phyloP scores from a whole-genome alignment of 306 rosid species.

The Corylus americana region DNA sequence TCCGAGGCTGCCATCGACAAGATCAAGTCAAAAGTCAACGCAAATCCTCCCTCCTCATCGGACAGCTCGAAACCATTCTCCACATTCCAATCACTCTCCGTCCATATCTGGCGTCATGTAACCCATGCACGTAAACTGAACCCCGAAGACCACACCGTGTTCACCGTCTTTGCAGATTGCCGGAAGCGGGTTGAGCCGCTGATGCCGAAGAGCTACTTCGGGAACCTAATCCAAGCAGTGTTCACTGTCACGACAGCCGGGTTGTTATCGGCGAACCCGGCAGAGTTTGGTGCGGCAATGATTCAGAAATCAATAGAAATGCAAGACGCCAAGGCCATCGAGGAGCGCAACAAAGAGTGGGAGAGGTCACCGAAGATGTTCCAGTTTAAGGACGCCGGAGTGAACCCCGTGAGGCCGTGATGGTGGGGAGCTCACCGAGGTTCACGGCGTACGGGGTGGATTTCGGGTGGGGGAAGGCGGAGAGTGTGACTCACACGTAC shows the following conservation, averaged over 20 bases:
- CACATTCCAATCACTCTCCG: conserved; percentile 82
- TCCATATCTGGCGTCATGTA: conserved; percentile 91
- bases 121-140: conserved; percentile 69
- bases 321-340: conserved; percentile 59
- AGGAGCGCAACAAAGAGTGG: conserved; percentile 78
- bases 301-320: conserved; percentile 69
- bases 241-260: conserved; percentile 78
- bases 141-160: conserved; percentile 87
- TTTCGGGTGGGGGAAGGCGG: conserved; percentile 89
- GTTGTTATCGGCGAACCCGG: conserved; percentile 46
- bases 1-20: conserved; percentile 70
- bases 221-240: conserved; percentile 86
- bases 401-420: conserved; percentile 61
- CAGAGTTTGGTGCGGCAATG: conserved; percentile 61
- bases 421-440: conserved; percentile 95
- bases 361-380: conserved; percentile 81
- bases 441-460: conserved; percentile 88
- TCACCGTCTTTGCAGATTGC: conserved; percentile 86
- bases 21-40: conserved; percentile 71
- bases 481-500: conserved; percentile 43
- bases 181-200: conserved; percentile 80
- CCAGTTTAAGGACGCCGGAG: conserved; percentile 90
- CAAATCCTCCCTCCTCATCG: conserved; percentile 26
- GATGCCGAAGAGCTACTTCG: conserved; percentile 85
- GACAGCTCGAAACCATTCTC: conserved; percentile 83